Base-by-base conservation (phyloP, 257 asterid genomes). In the Solanum sejunctum region DNA sequence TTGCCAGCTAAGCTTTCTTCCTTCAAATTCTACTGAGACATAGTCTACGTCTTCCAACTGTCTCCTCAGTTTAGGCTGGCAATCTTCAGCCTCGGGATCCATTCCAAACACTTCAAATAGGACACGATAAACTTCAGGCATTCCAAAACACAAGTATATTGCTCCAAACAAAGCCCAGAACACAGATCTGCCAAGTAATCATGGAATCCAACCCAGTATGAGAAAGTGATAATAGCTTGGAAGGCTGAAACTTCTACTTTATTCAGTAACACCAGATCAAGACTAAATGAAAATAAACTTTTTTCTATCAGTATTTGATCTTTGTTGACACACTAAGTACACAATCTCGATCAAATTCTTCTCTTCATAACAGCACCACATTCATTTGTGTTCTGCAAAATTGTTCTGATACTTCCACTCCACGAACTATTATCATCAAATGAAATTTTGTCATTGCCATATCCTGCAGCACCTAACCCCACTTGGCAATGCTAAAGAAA, bases 131-230 rank as follows among this genome's bases (percentile, higher is more conserved):
- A 95, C 98, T 91, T 97, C 99, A 39, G 99, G 98, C 95, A 95
- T 90, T 83, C 99, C 99, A 89, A 94, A 97, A 86, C 99, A 97
- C 91, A 97, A 87, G 88, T 97, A 95, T 85, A 97, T 95, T 86
- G 99, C 98, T 79, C 98, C 99, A 92, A 97, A 97, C 90, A 97
- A 89, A 57, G 98, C 99, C 99, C 98, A 97, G 86, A 97, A 94
- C 39, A 97, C 99, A 63, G 98, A 94, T 87, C 99, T 97, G 93
- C 61, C 86, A 88, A 57, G 63, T 23, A 85, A 84, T 47, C 86
- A 82, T 81, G 70, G 8, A 26, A 83, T 71, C 6, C 56, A 67
- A 83, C 26, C 47, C 0, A 77, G 17, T 51, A 26, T 26, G 26
- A 77, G 82, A 0, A 0, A 77, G 17, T 23, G 61, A 0, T 16